Conservation (phyloP, 352 stramenopile genomes). For the Phytopythium montanum region DNA sequence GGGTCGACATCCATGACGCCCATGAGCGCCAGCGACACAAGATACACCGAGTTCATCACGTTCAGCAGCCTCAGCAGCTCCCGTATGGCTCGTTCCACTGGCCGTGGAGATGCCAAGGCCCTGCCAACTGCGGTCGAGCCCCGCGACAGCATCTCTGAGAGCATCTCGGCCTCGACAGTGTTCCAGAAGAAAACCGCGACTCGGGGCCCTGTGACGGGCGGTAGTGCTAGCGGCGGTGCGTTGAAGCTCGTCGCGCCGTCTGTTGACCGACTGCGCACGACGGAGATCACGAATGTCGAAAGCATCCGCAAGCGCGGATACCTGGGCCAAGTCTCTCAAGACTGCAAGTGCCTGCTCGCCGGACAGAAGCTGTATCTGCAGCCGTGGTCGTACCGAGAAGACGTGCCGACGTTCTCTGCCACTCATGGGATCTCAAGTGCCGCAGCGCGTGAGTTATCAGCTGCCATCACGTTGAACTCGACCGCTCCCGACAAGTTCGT, state of each 20-base stretch:
- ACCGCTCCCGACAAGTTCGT: conserved; percentile 51
- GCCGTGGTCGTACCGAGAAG: conserved; percentile 75
- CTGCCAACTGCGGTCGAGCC: background rate
- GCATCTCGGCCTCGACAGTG: conserved; percentile 27
- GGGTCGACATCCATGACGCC: background rate
- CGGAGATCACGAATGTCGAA: conserved; percentile 41
- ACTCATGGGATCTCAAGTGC: conserved; percentile 44
- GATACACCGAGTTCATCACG: conserved; percentile 16
- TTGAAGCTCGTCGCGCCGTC: conserved; percentile 13
- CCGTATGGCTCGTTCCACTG: conserved; percentile 4
- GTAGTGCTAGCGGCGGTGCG: conserved; percentile 9
- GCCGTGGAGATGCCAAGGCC: background rate
- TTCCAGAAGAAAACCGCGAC: conserved; percentile 33
- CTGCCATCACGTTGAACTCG: conserved; percentile 37
- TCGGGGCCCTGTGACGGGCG: conserved; percentile 7
- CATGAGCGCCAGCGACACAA: background rate
- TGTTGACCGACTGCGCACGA: conserved; percentile 31
- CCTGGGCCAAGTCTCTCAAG: conserved; percentile 36
- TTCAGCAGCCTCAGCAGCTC: conserved; percentile 11
- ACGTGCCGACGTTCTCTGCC: conserved; percentile 43
- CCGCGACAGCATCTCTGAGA: conserved; percentile 2
- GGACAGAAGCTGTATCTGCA: conserved; percentile 63
- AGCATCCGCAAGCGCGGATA: conserved; percentile 72
- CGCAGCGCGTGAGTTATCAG: conserved; percentile 54
- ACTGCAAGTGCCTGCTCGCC: conserved; percentile 39